These are phyloP conservation scores for Lineolata rhizophorae DNA, from an alignment of 495 filamentous ascomycete genomes.

Conservation along the genomic window DNA sequence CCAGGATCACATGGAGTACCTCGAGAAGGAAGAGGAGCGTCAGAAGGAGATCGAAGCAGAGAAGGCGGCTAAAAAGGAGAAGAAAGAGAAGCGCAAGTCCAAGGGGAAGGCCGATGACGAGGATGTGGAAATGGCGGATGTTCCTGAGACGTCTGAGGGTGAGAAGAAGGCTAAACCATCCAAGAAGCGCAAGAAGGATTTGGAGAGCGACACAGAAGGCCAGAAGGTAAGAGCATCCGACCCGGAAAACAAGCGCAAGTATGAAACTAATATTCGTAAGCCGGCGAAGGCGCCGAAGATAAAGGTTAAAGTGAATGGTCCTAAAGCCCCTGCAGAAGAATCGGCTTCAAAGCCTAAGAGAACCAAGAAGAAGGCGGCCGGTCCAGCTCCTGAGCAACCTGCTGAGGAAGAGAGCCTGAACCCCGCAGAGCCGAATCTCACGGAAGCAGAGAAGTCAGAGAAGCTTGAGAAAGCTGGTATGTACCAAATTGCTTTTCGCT, in stretches of 20 bases:
- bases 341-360: conserved; percentile 27
- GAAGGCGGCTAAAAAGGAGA: conserved; percentile 13
- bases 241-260: not conserved
- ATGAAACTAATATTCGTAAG: not conserved
- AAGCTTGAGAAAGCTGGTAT: conserved; percentile 37
- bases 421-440: conserved; percentile 21
- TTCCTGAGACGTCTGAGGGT: conserved; percentile 25
- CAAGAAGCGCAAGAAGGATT: conserved; percentile 50
- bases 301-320: conserved; percentile 20
- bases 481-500: too few species aligned
- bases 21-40: conserved; percentile 34
- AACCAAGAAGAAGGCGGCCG: conserved; percentile 36
- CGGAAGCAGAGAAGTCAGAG: conserved; percentile 34
- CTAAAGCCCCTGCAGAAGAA: conserved; percentile 24
- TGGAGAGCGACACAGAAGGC: conserved; percentile 39
- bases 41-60: conserved; percentile 34
- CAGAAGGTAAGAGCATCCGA: conserved; percentile 31
- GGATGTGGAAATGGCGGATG: conserved; percentile 62
- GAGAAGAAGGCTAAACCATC: conserved; percentile 33
- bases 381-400: conserved; percentile 23
- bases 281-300: conserved; percentile 12
- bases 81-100: conserved; percentile 28
- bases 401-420: conserved; percentile 25
- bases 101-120: conserved; percentile 30
- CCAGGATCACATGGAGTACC: conserved; percentile 31